Evolutionary conservation across 2,329 filamentous ascomycete genomes (phyloP), one percentile per base, ranked within the genome.

Genomic region (Nigrospora sphaerica): DNA sequence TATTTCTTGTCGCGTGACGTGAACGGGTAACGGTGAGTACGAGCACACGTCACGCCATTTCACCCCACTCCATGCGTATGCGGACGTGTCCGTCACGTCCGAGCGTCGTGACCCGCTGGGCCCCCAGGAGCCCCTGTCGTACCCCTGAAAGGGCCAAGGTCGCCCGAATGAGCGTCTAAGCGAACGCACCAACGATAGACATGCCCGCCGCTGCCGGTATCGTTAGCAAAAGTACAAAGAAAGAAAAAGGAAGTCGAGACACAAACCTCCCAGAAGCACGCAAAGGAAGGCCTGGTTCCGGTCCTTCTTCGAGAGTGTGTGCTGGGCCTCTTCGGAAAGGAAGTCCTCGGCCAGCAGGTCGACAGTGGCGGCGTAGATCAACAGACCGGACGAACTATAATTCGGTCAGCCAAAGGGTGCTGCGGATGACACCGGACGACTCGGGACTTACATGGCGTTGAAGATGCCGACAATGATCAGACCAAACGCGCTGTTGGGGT

Each of bases 271-370:
- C 3, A 71, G 56, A 32, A 78, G 63, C 13, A 79, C 70, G 54
- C 60, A 78, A 45, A 54, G 50, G 56, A 83, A 80, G 0, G 78
- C 80, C 2, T 58, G 53, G 31, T 72, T 75, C 65, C 77, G 79
- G 45, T 75, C 69, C 52, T 69, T 75, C 55, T 68, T 72, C 3
- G 63, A 73, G 69, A 83, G 62, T 2, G 68, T 59, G n/a, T 62
- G 59, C 42, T 68, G 63, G 0, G 73, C 73, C 56, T 80, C 75
- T 44, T 80, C 76, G 0, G 78, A 82, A 16, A 85, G 65, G 64
- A 85, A 85, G 57, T 85, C 81, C 54, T 83, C 80, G 5, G 78
- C 79, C 33, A 85, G 63, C 31, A 85, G 63, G 57, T 85, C 80
- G 2, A 85, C 81, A 7, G 83, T 65, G 2, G 80, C 77, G 36